phyloP scores from a whole-genome alignment of 164 flowering plant genomes.

The Litsea cubeba region DNA sequence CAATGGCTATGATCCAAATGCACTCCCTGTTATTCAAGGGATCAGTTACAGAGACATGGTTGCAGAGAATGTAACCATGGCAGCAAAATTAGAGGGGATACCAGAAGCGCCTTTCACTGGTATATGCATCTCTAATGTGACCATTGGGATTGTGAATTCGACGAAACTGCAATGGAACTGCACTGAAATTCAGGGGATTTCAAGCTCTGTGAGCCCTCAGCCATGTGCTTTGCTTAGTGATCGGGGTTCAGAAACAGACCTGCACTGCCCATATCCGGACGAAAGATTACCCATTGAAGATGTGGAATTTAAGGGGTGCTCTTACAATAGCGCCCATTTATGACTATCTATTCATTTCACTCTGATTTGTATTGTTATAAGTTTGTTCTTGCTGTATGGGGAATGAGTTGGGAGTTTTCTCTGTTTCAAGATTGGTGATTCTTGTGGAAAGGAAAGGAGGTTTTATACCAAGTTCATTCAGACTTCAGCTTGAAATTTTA shows the following conservation, averaged over 20 bases:
- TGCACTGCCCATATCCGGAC: constrained; percentile 41
- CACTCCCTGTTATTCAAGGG: constrained; percentile 41
- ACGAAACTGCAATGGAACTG: constrained; percentile 69
- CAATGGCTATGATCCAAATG: constrained; percentile 44
- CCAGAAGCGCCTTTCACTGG: constrained; percentile 41
- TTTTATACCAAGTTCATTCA: too few species aligned
- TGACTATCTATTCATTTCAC: neutral
- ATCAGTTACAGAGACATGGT: constrained; percentile 55
- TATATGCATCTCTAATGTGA: constrained; percentile 73
- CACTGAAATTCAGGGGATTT: constrained; percentile 43
- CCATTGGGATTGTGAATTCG: constrained; percentile 28
- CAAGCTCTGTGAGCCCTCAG: constrained; percentile 43
- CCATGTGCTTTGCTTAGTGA: constrained; percentile 45
- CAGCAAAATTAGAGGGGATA: constrained; percentile 57
- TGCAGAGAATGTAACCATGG: constrained; percentile 52
- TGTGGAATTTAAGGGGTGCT: constrained; percentile 40
- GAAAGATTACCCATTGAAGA: constrained; percentile 48
- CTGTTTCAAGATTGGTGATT: too few species aligned
- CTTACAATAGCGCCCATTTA: neutral
- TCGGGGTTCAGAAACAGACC: constrained; percentile 3
- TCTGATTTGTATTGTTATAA: too few species aligned
- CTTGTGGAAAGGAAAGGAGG: too few species aligned
- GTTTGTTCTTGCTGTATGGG: too few species aligned
- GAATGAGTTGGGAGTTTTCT: too few species aligned
- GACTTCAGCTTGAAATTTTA: too few species aligned